Evolutionary conservation across 768 basidiomycete species (phyloP).

Genomic region (Collybia mongolica): DNA sequence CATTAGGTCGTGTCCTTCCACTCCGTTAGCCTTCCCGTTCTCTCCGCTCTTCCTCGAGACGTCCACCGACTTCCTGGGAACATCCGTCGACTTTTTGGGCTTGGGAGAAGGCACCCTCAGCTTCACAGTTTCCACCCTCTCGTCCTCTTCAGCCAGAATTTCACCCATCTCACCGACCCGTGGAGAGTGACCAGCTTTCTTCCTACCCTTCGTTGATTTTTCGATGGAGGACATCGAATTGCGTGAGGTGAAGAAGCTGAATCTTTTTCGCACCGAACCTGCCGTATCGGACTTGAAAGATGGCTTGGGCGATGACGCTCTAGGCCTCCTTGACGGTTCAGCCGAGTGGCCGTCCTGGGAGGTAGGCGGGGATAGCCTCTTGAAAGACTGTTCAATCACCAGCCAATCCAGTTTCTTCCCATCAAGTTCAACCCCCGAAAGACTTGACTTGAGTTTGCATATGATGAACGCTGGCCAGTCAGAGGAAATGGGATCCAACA

Average conservation of each 20-base stretch:
- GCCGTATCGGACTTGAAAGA: slow-evolving; percentile 45
- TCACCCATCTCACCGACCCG: slow-evolving; percentile 74
- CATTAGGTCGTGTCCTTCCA: slow-evolving; percentile 1
- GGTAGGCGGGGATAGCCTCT: slow-evolving; percentile 31
- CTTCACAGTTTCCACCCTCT: slow-evolving; percentile 23
- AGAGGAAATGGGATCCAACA: slow-evolving; percentile 64
- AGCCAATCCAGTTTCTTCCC: slow-evolving; percentile 56
- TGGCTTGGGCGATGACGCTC: slow-evolving; percentile 40
- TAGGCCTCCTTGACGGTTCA: slow-evolving; percentile 18
- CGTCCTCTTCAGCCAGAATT: slow-evolving; percentile 54
- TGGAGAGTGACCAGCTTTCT: slow-evolving; percentile 27
- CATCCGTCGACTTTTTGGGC: slow-evolving; percentile 27
- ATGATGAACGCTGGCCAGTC: slow-evolving; percentile 71
- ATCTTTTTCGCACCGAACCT: slow-evolving; percentile 57
- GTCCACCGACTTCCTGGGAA: slow-evolving; percentile 17
- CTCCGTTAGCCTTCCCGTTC: slow-evolving; percentile 8
- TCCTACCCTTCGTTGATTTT: slow-evolving; percentile 33
- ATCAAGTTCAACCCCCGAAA: slow-evolving; percentile 23
- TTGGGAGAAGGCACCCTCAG: slow-evolving; percentile 28
- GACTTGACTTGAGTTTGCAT: slow-evolving; percentile 58
- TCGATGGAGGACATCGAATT: slow-evolving; percentile 28
- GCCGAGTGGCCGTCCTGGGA: slow-evolving; percentile 7
- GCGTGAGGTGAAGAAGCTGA: slow-evolving; percentile 57
- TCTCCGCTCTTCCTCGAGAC: slow-evolving; percentile 17
- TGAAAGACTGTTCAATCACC: slow-evolving; percentile 64